phyloP scores from a whole-genome alignment of 1,139 yeast genomes.

The Candida sanyaensis region DNA sequence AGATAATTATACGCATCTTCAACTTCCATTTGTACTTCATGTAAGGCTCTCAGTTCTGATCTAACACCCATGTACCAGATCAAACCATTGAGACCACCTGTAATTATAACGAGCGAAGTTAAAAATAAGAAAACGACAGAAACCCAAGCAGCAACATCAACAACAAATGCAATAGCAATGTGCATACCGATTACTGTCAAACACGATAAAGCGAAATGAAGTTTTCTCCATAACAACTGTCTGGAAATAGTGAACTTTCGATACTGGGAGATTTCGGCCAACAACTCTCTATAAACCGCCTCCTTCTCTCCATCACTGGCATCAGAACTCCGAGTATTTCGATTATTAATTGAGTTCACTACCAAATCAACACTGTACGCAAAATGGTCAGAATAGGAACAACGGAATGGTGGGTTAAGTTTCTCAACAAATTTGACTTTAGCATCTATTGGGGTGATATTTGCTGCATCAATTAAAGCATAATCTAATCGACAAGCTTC shows the following conservation, averaged over 20 bases:
- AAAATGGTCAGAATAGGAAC: conserved; percentile 89
- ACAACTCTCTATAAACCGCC: conserved; percentile 56
- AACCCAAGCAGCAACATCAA: conserved; percentile 24
- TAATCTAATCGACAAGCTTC: conserved; percentile 94
- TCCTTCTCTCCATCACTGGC: conserved; percentile 18
- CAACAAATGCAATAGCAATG: conserved; percentile 57
- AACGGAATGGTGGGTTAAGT: conserved; percentile 56
- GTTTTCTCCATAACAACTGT: conserved; percentile 66
- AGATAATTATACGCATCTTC: conserved; percentile 36
- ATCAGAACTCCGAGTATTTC: not conserved
- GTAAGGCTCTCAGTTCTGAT: conserved; percentile 72
- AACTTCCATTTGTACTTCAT: conserved; percentile 67
- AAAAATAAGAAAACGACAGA: conserved; percentile 48
- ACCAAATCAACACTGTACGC: conserved; percentile 68
- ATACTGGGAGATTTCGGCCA: conserved; percentile 57
- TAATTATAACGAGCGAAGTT: conserved; percentile 52
- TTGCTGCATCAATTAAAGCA: conserved; percentile 67
- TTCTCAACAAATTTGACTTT: conserved; percentile 72
- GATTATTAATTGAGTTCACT: conserved; percentile 16
- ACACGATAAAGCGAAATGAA: conserved; percentile 64
- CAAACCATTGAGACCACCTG: conserved; percentile 76
- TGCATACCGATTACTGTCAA: conserved; percentile 33
- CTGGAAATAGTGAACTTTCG: conserved; percentile 50
- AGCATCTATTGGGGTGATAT: conserved; percentile 57
- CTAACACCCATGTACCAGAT: conserved; percentile 81